phyloP scores from a whole-genome alignment of 371 early-diverging fungal species.

The Actinomortierella ambigua region DNA sequence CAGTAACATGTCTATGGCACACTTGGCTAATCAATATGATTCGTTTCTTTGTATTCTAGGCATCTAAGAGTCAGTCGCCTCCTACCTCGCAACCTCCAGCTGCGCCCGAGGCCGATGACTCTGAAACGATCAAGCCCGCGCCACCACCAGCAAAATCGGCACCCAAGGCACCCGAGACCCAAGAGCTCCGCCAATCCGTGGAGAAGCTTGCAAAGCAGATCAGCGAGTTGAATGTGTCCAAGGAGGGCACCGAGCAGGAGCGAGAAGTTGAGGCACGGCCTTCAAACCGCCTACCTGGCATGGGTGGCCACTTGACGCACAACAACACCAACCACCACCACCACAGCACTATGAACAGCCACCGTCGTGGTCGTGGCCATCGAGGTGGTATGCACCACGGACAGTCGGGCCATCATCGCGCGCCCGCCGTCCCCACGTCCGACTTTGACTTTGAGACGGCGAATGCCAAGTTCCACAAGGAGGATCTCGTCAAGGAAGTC shows the following conservation, averaged over 20 bases:
- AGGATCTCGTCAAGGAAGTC: conserved; percentile 74
- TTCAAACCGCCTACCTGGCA: conserved; percentile 48
- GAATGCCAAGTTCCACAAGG: conserved; percentile 93
- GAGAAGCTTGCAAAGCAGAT: conserved; percentile 63
- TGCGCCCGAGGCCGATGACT: conserved; percentile 10
- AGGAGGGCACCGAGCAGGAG: conserved; percentile 16
- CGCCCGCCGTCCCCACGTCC: conserved; percentile 73
- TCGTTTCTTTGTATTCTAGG: too few relatives aligned
- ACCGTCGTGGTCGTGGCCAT: conserved; percentile 53
- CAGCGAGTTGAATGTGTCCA: conserved; percentile 54
- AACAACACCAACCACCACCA: conserved; percentile 45
- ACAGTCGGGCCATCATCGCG: conserved; percentile 34
- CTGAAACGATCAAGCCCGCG: conserved; percentile 45
- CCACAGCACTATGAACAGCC: conserved; percentile 33
- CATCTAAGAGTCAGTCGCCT: too few relatives aligned
- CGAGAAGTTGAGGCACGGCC: conserved; percentile 16
- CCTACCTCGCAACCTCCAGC: too few relatives aligned
- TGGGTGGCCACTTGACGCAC: conserved; percentile 50
- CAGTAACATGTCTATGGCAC: too few relatives aligned
- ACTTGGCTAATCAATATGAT: too few relatives aligned
- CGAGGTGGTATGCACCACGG: conserved; percentile 47
- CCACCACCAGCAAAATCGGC: conserved; percentile 42
- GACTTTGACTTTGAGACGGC: conserved; percentile 95
- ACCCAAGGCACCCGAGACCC: conserved; percentile 30
- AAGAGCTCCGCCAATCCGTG: conserved; percentile 51